phyloP scores from a whole-genome alignment of 1,284 basidiomycete genomes.

The Rhizoctonia solani region DNA sequence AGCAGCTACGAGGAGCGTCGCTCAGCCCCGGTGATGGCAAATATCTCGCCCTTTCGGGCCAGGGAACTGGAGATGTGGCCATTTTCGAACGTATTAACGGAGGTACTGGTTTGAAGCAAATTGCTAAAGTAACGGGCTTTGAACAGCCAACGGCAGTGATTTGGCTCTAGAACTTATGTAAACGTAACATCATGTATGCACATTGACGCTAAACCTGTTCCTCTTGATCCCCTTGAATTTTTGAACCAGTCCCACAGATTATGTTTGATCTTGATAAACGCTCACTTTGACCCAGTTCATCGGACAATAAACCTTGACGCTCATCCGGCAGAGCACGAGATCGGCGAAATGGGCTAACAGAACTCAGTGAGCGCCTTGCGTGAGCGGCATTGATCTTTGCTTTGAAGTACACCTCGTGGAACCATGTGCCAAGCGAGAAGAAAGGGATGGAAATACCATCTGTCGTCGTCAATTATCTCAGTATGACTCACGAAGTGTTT shows the following conservation, averaged over 20 bases:
- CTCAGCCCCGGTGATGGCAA: slow-evolving; percentile 58
- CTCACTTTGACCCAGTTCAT: background rate
- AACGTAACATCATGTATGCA: background rate
- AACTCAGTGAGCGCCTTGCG: background rate
- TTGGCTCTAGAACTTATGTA: slow-evolving; percentile 10
- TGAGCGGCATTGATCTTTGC: background rate
- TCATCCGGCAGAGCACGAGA: slow-evolving; percentile 14
- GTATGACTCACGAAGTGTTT: background rate
- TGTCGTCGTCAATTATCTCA: background rate
- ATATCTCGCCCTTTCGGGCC: slow-evolving; percentile 61
- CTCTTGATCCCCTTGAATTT: too few species aligned
- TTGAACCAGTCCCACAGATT: too few species aligned
- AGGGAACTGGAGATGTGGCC: slow-evolving; percentile 59
- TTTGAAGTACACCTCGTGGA: background rate
- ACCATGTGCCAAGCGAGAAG: slow-evolving; percentile 7
- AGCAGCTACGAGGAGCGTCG: slow-evolving; percentile 66
- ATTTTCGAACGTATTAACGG: slow-evolving; percentile 59
- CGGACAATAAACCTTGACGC: slow-evolving; percentile 2
- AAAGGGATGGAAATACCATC: slow-evolving; percentile 4
- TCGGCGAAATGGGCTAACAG: slow-evolving; percentile 11
- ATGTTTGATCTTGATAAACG: too few species aligned
- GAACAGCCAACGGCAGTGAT: slow-evolving; percentile 31
- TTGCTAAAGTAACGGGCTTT: slow-evolving; percentile 54
- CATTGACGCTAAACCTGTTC: too few species aligned
- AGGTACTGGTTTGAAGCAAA: slow-evolving; percentile 56